Evolutionary conservation across 805 yeast species (phyloP), one percentile per base, ranked within the genome.

Genomic region (Kazachstania psychrophila): DNA sequence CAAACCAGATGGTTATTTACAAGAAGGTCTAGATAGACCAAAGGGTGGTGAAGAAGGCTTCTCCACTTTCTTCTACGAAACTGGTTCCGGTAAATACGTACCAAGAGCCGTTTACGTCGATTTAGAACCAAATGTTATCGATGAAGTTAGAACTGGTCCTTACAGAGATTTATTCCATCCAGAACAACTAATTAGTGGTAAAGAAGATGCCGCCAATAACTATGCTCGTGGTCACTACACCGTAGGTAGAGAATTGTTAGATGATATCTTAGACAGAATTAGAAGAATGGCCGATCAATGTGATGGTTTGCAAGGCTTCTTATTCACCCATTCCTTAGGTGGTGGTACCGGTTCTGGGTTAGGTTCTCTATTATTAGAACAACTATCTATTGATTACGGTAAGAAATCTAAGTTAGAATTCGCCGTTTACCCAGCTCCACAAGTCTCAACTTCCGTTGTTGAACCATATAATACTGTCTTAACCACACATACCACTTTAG

Each of bases 331-430:
- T 65, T 92, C 97, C 23, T 75, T 89, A 51, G 97, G 97, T 65
- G 98, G 98, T 70, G 98, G 98, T 75, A 89, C 98, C 28, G 98
- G 98, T 58, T 87, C 96, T 27, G 98, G 98, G 56, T 79, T 89
- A 56, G 98, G 97, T 32, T 87, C 97, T 19, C 70, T 89, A 52
- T 73, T 89, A 58, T 74, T 89, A 52, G 97, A 92, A 66, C 94
- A 87, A 57, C 77, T 89, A 56, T 79, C 94, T 26, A 72, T 79
- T 52, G 96, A 92, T 62, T 89, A 79, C 60, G 96, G 96, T 56
- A 89, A 89, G 67, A 89, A 89, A 69, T 84, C 97, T 47, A 92
- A 92, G 68, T 76, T 89, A 54, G 97, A 89, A 67, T 89, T 89
- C 55, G 97, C 97, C 29, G 97, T 92, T 33, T 92, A 89, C 68